phyloP scores from a whole-genome alignment of 1,139 yeast genomes.

The Taiozyma sp. region DNA sequence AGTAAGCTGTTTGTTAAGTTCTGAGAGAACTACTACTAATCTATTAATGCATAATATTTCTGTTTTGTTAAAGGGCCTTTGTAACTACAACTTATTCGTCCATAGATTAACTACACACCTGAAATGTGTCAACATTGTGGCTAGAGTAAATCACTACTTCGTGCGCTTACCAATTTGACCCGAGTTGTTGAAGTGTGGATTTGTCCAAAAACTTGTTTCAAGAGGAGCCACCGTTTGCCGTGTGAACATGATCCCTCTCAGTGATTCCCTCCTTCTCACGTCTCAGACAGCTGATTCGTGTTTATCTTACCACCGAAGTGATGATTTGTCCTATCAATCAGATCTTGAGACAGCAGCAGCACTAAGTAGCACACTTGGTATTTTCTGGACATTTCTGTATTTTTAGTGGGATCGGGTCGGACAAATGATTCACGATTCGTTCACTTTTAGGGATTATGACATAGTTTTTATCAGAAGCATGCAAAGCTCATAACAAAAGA shows the following conservation, averaged over 20 bases:
- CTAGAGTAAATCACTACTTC: background rate
- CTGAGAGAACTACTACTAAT: background rate
- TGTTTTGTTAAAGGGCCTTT: too few species aligned
- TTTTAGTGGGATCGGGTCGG: background rate
- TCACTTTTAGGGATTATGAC: background rate
- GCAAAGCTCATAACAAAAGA: background rate
- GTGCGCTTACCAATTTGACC: background rate
- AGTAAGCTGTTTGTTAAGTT: constrained; percentile 7
- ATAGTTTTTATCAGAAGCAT: background rate
- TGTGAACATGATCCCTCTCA: background rate
- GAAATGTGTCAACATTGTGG: background rate
- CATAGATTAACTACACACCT: background rate
- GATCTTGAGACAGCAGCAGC: background rate
- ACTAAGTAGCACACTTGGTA: background rate
- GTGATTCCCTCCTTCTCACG: background rate
- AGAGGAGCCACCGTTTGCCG: background rate
- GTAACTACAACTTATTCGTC: too few species aligned
- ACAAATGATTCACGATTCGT: background rate
- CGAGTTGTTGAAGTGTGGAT: background rate
- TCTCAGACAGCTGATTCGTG: background rate
- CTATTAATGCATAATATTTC: background rate
- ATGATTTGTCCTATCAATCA: background rate
- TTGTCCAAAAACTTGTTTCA: background rate
- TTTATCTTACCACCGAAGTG: background rate
- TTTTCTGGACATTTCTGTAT: background rate